Evolutionary conservation across 768 basidiomycete genomes (phyloP).

Genomic region (Calocera viscosa): DNA sequence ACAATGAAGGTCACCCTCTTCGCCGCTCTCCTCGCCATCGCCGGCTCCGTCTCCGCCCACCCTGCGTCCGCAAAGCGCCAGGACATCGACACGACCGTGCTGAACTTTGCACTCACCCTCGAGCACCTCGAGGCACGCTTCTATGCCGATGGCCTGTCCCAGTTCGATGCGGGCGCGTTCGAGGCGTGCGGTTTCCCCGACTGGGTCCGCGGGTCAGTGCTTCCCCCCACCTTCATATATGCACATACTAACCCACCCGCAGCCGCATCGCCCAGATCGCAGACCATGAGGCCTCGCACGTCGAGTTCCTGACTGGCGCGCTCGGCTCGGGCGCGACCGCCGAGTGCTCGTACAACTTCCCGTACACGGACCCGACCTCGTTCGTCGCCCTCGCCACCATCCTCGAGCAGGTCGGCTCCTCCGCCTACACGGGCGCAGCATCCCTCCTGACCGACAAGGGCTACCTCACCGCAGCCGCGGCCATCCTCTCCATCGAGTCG

Average conservation of each 20-base stretch:
- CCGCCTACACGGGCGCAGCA: constrained; percentile 49
- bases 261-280: constrained; percentile 39
- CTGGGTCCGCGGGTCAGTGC: constrained; percentile 32
- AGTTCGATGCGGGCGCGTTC: constrained; percentile 39
- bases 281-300: constrained; percentile 45
- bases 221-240: background rate
- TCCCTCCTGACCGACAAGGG: constrained; percentile 31
- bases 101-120: constrained; percentile 25
- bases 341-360: constrained; percentile 51
- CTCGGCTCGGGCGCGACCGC: constrained; percentile 36
- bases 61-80: constrained; percentile 9
- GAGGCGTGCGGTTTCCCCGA: constrained; percentile 27
- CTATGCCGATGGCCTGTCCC: constrained; percentile 24
- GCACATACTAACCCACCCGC: background rate
- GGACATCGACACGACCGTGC: constrained; percentile 18
- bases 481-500: constrained; percentile 51
- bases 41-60: constrained; percentile 16
- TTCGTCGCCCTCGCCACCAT: constrained; percentile 41
- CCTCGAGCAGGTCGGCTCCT: constrained; percentile 44
- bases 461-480: constrained; percentile 42
- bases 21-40: constrained; percentile 15
- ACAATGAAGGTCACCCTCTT: constrained; percentile 14
- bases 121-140: constrained; percentile 28
- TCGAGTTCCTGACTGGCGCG: constrained; percentile 36
- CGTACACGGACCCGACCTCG: constrained; percentile 34